phyloP scores from a whole-genome alignment of 331 rosid species.

The Saraca asoca region DNA sequence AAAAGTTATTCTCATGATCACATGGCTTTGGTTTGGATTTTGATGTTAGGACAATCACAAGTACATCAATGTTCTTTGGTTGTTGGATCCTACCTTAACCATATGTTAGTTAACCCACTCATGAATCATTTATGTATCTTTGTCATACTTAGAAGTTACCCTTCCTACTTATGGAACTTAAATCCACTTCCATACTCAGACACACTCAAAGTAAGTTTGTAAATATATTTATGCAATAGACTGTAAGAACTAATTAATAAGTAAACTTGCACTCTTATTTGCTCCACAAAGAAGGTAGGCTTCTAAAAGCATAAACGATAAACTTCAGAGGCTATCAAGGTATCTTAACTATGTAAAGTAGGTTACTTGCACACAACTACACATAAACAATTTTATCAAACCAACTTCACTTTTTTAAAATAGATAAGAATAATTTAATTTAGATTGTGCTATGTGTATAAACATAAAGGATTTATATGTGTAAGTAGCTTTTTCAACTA shows the following conservation, averaged over 20 bases:
- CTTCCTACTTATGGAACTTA: slow-evolving; percentile 42
- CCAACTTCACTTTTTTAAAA: too few species aligned
- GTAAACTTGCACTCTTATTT: too few species aligned
- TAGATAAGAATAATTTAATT: too few species aligned
- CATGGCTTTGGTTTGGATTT: slow-evolving; percentile 52
- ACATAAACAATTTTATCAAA: too few species aligned
- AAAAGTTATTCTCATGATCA: slow-evolving; percentile 40
- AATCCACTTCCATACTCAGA: slow-evolving; percentile 40
- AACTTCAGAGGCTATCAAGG: slow-evolving; percentile 27
- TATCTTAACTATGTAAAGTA: slow-evolving; percentile 13
- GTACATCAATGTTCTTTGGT: slow-evolving; percentile 39
- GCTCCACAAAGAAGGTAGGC: not conserved
- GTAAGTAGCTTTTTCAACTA: too few species aligned
- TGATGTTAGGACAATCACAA: slow-evolving; percentile 43
- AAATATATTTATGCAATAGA: slow-evolving; percentile 18
- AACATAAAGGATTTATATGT: too few species aligned
- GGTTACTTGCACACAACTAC: too few species aligned
- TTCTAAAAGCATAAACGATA: slow-evolving; percentile 18
- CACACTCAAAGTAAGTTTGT: slow-evolving; percentile 31
- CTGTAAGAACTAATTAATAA: not conserved
- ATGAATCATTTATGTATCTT: slow-evolving; percentile 63
- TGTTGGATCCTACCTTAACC: slow-evolving; percentile 31
- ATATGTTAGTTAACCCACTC: slow-evolving; percentile 38
- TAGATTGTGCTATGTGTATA: too few species aligned
- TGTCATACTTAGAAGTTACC: slow-evolving; percentile 86